phyloP scores from a whole-genome alignment of 2,329 filamentous ascomycete species.

The Plenodomus biglobosus region DNA sequence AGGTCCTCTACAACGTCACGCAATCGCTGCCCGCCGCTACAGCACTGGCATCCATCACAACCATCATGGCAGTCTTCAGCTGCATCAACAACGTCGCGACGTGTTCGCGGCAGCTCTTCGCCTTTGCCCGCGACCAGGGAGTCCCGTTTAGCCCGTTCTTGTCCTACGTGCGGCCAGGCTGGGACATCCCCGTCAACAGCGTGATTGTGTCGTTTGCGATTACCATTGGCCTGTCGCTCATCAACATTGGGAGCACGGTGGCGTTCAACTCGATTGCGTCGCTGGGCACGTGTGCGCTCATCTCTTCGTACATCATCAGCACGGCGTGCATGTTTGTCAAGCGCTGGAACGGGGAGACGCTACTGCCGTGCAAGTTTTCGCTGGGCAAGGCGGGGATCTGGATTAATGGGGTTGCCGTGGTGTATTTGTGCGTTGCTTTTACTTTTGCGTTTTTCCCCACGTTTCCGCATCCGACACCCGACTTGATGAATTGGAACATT shows the following conservation, averaged over 20 bases:
- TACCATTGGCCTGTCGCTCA: conserved; percentile 48
- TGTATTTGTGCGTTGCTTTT: conserved; percentile 46
- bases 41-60: conserved; percentile 27
- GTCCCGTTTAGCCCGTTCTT: conserved; percentile 13
- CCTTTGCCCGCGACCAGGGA: conserved; percentile 37
- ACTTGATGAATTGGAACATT: conserved; percentile 54
- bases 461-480: conserved; percentile 25
- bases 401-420: conserved; percentile 48
- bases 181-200: conserved; percentile 47
- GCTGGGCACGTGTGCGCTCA: conserved; percentile 23
- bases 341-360: conserved; percentile 45
- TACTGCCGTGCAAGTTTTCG: conserved; percentile 50
- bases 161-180: conserved; percentile 19
- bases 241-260: conserved; percentile 52
- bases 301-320: conserved; percentile 42
- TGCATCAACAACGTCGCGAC: conserved; percentile 31
- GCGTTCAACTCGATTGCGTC: conserved; percentile 32
- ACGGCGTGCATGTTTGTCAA: conserved; percentile 53
- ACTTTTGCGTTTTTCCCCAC: conserved; percentile 51
- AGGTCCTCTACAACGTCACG: conserved; percentile 30
- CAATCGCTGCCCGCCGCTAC: conserved; percentile 22
- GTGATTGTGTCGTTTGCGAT: conserved; percentile 48
- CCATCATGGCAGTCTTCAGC: conserved; percentile 29
- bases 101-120: conserved; percentile 39
- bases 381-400: conserved; percentile 49